Base-by-base conservation (phyloP, 805 yeast species). In the Henningerozyma blattae region DNA sequence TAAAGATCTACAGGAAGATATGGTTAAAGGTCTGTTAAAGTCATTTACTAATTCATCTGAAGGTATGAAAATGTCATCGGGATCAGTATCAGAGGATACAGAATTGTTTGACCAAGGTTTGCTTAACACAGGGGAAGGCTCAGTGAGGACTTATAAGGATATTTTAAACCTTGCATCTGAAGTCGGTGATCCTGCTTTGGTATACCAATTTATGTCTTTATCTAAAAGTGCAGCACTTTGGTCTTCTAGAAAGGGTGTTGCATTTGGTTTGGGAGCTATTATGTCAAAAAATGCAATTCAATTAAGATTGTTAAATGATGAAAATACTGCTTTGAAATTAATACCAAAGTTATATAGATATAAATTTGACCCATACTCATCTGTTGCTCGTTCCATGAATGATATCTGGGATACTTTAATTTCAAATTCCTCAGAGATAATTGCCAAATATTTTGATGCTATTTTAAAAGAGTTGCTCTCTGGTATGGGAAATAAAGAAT, bases 181-280 rank as follows among this genome's bases (percentile, higher is more conserved):
- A 50, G 93, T 86, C 8, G 97, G 97, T 19, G 95, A 89, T 56
- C 95, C 97, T 12, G 72, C 91, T 43, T 68, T 89, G 43, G 95
- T 89, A 4, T 89, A 89, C 58, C 83, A 85, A 50, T 89, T 89
- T 53, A 85, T 89, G 95, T 76, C 94, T 0, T 60, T 89, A 36
- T 94, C 96, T 0, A 78, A 83, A 41, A 78, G 77, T 34, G 83
- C 95, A 0, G 76, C 91, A 0, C 58, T 87, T 15, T 89, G 98
- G 98, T 72, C 93, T 0, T 82, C 95, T 0, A 67, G 94, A 52
- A 83, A 82, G 43, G 98, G 97, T 33, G 75, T 86, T 47, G 97
- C 97, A 0, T 89, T 83, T 61, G 96, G 97, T 0, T 64, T 89
- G 25, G 89, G 95, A 8, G 76, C 84, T 1, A 77, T 89, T 30